phyloP scores from a whole-genome alignment of 805 yeast genomes.

The Wickerhamomyces hampshirensis region DNA sequence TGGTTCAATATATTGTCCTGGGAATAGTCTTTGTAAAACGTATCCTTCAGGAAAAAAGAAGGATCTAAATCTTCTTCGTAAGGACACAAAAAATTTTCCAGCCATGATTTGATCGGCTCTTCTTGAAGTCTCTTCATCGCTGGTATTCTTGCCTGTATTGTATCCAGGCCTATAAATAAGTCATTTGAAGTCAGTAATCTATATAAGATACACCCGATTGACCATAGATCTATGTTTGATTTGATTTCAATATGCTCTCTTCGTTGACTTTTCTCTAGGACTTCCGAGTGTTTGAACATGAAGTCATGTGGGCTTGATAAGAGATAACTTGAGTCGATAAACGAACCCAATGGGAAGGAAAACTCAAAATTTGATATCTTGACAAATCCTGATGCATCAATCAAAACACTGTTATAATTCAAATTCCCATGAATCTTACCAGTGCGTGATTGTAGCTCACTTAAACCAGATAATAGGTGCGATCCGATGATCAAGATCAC shows the following conservation, averaged over 20 bases:
- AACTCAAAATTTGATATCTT: conserved; percentile 11
- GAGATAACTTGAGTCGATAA: neutral
- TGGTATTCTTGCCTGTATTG: neutral
- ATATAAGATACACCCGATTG: conserved; percentile 10
- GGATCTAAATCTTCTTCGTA: neutral
- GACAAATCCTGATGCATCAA: conserved; percentile 6
- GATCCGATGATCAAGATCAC: conserved; percentile 4
- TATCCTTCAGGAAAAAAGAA: neutral
- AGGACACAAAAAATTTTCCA: neutral
- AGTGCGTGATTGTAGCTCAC: neutral
- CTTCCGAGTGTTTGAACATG: conserved; percentile 5
- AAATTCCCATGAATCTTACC: conserved; percentile 14
- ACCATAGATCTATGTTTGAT: conserved; percentile 9
- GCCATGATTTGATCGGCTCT: neutral
- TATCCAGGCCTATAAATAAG: conserved; percentile 1
- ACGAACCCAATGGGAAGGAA: neutral
- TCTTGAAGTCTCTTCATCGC: neutral
- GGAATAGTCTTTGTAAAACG: neutral
- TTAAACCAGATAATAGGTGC: neutral
- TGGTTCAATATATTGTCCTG: neutral
- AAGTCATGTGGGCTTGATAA: neutral
- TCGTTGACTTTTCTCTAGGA: conserved; percentile 3
- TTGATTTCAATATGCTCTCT: neutral
- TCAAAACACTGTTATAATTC: conserved; percentile 4
- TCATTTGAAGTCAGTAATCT: conserved; percentile 3